These are phyloP conservation scores for Neofusicoccum ribis DNA, from an alignment of 2,329 filamentous ascomycete genomes.

Conservation along the genomic window DNA sequence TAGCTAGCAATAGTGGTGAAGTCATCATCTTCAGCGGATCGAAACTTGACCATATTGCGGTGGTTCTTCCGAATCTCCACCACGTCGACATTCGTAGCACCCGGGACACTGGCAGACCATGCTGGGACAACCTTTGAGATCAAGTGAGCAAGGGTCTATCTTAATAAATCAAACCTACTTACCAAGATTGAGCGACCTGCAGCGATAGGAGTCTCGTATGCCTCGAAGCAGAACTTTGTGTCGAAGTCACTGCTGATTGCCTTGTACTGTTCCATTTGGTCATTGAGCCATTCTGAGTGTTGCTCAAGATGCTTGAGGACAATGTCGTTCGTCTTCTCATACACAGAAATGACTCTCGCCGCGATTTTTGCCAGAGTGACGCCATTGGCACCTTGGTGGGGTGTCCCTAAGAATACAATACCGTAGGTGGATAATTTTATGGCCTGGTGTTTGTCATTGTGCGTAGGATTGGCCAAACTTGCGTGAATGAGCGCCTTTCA, in stretches of 20 bases:
- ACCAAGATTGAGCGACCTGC: constrained; percentile 32
- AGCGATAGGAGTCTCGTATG: constrained; percentile 30
- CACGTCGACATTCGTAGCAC: constrained; percentile 33
- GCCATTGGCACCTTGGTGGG: constrained; percentile 39
- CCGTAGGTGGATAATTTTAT: constrained; percentile 41
- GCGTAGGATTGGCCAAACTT: constrained; percentile 28
- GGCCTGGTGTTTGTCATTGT: constrained; percentile 31
- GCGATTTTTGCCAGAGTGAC: constrained; percentile 31
- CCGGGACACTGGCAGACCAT: constrained; percentile 39
- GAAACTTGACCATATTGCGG: constrained; percentile 37
- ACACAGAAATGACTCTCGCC: constrained; percentile 37
- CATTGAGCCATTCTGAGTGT: constrained; percentile 39
- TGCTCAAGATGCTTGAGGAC: constrained; percentile 35
- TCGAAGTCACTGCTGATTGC: constrained; percentile 38
- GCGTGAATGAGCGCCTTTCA: constrained; percentile 41
- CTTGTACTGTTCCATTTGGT: constrained; percentile 38
- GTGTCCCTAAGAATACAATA: constrained; percentile 44
- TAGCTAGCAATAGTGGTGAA: constrained; percentile 27
- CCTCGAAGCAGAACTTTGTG: constrained; percentile 37
- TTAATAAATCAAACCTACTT: not conserved
- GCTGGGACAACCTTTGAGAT: constrained; percentile 34
- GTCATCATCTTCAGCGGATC: constrained; percentile 25
- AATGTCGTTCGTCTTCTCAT: constrained; percentile 30
- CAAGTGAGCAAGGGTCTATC: not conserved
- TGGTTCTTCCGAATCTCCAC: constrained; percentile 38